These are phyloP conservation scores for Vicia villosa DNA, from an alignment of 306 rosid genomes.

Conservation along the genomic window DNA sequence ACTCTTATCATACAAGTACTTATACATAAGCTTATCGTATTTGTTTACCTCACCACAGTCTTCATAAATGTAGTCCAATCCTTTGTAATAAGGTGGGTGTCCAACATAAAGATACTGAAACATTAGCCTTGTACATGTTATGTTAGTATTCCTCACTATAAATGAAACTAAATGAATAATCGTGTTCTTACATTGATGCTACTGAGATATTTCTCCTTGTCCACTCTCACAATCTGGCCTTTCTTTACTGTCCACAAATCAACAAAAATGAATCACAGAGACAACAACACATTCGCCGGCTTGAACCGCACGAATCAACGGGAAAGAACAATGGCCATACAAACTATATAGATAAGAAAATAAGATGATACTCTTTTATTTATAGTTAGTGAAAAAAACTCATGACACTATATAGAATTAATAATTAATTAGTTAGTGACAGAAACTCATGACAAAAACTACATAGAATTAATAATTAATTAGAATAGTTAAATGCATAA, in stretches of 20 bases:
- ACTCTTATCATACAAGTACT: not conserved
- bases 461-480: too few species aligned
- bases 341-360: conserved; percentile 41
- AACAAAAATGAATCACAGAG: conserved; percentile 1
- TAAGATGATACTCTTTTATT: conserved; percentile 3
- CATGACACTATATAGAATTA: too few species aligned
- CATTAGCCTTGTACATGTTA: conserved; percentile 33
- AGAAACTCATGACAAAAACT: too few species aligned
- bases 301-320: conserved; percentile 60
- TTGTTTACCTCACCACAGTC: conserved; percentile 91
- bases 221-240: conserved; percentile 96
- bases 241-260: conserved; percentile 83
- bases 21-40: too few species aligned
- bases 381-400: too few species aligned
- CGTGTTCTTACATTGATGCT: conserved; percentile 70
- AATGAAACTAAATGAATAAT: not conserved
- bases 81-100: conserved; percentile 94
- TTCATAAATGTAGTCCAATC: conserved; percentile 92
- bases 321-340: conserved; percentile 28
- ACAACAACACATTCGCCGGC: conserved; percentile 44
- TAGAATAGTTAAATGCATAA: too few species aligned
- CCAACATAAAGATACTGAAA: conserved; percentile 94
- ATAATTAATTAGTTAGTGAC: too few species aligned
- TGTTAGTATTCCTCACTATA: not conserved
- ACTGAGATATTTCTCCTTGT: conserved; percentile 87